Percentiles rank a stretch among this genome's conserved stretches.
These are phyloP conservation scores for Populus hybrid DNA, from an alignment of 441 rosid species.

Conservation along the genomic window DNA sequence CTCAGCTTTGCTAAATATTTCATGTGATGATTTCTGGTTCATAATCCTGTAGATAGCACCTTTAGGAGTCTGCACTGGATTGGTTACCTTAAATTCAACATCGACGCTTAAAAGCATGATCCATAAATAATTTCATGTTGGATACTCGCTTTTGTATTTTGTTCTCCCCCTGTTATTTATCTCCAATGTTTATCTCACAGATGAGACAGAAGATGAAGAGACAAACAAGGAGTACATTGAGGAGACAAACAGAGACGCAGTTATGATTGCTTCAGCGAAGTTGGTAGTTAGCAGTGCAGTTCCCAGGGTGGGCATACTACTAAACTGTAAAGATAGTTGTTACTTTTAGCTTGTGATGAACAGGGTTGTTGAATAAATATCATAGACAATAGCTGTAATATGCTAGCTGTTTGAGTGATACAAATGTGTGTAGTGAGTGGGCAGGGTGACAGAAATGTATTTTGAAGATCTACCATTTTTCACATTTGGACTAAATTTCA, in stretches of 20 bases:
- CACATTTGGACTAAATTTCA: background rate
- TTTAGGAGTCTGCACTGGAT: background rate
- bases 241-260: constrained; percentile 90
- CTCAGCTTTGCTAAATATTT: background rate
- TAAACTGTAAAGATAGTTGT: constrained; percentile 8
- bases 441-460: background rate
- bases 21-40: background rate
- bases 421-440: background rate
- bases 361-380: background rate
- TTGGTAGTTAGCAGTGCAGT: constrained; percentile 66
- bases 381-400: background rate
- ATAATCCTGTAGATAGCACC: background rate
- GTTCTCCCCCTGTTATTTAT: background rate
- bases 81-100: background rate
- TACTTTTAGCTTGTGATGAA: constrained; percentile 11
- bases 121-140: background rate
- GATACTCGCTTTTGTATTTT: background rate
- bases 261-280: constrained; percentile 91
- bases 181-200: constrained; percentile 33
- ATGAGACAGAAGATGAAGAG: constrained; percentile 90
- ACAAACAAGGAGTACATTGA: constrained; percentile 81
- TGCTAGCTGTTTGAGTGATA: background rate
- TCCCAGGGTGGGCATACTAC: constrained; percentile 55
- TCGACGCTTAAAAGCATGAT: background rate
- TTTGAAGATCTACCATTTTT: background rate